Percentiles rank a stretch among this genome's conserved stretches.
These are phyloP conservation scores for Haplosporangium gracile DNA, from an alignment of 192 early-diverging fungal species.

Conservation along the genomic window DNA sequence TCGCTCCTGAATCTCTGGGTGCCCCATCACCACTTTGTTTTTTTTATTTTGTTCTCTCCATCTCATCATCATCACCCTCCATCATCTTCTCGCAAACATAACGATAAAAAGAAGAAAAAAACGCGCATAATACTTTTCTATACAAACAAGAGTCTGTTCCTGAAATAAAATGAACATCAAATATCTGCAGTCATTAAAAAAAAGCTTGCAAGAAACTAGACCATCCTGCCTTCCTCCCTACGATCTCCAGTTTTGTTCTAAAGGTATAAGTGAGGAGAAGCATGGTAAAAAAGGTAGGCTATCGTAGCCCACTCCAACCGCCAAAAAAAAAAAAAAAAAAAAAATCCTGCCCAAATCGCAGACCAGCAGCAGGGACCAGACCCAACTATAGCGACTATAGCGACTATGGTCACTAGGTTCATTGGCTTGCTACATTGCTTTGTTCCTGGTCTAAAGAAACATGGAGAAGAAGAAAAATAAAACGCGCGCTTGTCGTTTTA, in stretches of 20 bases:
- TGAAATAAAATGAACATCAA: background rate
- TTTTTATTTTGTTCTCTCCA: too few relatives aligned
- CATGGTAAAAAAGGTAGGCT: background rate
- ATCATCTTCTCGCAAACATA: background rate
- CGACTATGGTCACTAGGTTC: background rate
- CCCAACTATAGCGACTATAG: background rate
- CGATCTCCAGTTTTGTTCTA: too few relatives aligned
- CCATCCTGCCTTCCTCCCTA: background rate
- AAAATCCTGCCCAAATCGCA: background rate
- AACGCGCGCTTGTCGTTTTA: background rate
- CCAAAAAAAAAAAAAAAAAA: background rate
- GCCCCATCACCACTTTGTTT: slow-evolving; percentile 10
- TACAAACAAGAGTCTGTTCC: background rate
- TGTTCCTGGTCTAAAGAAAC: background rate
- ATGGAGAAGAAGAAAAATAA: background rate
- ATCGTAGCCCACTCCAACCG: background rate
- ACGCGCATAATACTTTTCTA: background rate
- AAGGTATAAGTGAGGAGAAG: too few relatives aligned
- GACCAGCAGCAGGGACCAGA: background rate
- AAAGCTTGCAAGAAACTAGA: background rate
- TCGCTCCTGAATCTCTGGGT: slow-evolving; percentile 1
- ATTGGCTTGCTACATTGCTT: background rate
- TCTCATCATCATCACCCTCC: background rate
- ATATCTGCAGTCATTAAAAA: background rate
- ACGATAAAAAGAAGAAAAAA: background rate